Conservation (phyloP, 106 monocot species). For the Allium cepa region DNA sequence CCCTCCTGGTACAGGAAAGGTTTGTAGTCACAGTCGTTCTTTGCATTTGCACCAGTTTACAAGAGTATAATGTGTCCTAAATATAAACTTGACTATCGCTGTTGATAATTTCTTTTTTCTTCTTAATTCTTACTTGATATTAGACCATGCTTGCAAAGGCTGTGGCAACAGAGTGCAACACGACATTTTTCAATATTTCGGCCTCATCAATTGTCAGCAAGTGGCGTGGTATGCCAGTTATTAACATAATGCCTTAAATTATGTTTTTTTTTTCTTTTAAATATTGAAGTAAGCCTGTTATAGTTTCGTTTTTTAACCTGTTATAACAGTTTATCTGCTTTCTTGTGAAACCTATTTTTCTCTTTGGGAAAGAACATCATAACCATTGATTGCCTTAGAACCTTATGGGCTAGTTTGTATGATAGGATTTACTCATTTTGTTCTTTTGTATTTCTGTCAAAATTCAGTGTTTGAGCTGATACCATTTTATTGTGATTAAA, state of each 20-base stretch:
- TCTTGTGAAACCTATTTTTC: not conserved
- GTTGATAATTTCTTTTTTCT: not conserved
- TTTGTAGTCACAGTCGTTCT: constrained; percentile 10
- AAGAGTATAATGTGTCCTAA: no score
- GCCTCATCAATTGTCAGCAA: constrained; percentile 99
- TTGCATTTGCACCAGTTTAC: no score
- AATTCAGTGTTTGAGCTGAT: no score
- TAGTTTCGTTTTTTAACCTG: not conserved
- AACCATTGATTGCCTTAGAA: not conserved
- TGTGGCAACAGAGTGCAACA: constrained; percentile 98
- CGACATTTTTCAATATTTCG: constrained; percentile 98
- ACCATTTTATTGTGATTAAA: no score
- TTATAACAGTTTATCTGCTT: not conserved
- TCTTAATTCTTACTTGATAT: constrained; percentile 9
- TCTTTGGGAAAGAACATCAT: not conserved
- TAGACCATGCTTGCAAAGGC: constrained; percentile 99
- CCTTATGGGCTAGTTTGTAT: no score
- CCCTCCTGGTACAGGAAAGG: constrained; percentile 81
- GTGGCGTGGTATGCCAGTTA: constrained; percentile 83
- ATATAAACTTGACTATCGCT: not conserved
- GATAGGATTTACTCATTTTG: no score
- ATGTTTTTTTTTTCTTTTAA: no score
- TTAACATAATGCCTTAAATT: not conserved
- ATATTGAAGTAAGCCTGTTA: no score
- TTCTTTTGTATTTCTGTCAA: no score